Conservation (phyloP, 768 basidiomycete genomes). For the Termitomyces sp. region DNA sequence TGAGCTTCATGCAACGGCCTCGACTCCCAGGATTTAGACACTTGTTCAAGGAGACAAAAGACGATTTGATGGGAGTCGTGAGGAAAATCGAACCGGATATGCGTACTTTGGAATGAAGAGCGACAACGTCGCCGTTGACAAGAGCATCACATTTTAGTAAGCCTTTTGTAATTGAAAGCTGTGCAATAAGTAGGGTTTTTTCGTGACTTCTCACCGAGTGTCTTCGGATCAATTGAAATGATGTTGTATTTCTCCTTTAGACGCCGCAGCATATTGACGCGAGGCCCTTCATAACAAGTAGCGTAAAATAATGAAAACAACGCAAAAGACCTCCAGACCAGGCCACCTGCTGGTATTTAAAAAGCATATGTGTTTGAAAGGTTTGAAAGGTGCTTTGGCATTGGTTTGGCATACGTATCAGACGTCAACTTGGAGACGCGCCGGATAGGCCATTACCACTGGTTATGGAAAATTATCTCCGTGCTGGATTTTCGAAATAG, state of each 20-base stretch:
- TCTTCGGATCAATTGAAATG: conserved; percentile 1
- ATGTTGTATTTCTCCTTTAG: background rate
- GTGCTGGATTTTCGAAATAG: background rate
- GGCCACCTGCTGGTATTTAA: too few relatives aligned
- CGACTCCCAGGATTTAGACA: background rate
- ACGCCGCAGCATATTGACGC: background rate
- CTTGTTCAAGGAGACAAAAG: background rate
- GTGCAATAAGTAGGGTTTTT: background rate
- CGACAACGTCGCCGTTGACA: background rate
- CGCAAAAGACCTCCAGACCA: background rate
- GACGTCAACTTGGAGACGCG: background rate
- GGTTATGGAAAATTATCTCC: background rate
- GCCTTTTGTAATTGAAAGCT: background rate
- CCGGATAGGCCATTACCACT: background rate
- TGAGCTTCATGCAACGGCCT: background rate
- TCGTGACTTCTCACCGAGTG: background rate
- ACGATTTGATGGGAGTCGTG: background rate
- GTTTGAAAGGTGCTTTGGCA: background rate
- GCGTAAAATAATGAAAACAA: background rate
- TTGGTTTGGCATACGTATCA: background rate
- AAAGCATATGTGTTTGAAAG: background rate
- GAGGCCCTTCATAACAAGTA: background rate
- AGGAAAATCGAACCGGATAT: background rate
- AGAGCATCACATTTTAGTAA: background rate
- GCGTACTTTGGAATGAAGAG: background rate